These are phyloP conservation scores for Amborella trichopoda DNA, from an alignment of 164 flowering plant genomes.

Conservation along the genomic window DNA sequence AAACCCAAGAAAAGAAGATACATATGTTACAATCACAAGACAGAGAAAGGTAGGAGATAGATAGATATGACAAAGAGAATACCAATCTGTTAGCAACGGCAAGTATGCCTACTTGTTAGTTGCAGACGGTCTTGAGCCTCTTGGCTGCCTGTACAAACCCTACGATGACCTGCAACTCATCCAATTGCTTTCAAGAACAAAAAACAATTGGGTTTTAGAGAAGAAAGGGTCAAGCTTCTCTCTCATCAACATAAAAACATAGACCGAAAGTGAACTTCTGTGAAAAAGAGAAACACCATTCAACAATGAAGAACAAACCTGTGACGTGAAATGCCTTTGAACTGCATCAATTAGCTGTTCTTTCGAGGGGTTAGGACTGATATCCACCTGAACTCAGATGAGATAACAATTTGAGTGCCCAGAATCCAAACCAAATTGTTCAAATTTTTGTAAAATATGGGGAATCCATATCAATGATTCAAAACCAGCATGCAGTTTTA, in stretches of 20 bases:
- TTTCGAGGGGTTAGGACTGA: slow-evolving; percentile 73
- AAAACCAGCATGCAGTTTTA: too few species aligned
- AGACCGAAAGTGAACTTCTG: neutral
- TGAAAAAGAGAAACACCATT: neutral
- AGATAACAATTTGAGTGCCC: too few species aligned
- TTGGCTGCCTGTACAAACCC: slow-evolving; percentile 83
- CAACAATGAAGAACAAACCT: slow-evolving; percentile 43
- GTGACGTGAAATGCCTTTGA: slow-evolving; percentile 88
- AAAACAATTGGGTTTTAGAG: slow-evolving; percentile 11
- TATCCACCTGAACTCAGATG: slow-evolving; percentile 38
- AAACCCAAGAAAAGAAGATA: too few species aligned
- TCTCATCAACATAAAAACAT: neutral
- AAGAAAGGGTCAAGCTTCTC: neutral
- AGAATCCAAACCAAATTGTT: too few species aligned
- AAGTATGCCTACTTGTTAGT: too few species aligned
- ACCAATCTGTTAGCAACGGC: too few species aligned
- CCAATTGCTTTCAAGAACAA: slow-evolving; percentile 63
- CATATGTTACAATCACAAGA: too few species aligned
- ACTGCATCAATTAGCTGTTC: slow-evolving; percentile 82
- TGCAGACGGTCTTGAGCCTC: slow-evolving; percentile 73
- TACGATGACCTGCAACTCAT: slow-evolving; percentile 88
- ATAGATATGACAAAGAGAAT: too few species aligned
- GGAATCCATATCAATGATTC: too few species aligned
- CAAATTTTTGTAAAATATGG: too few species aligned
- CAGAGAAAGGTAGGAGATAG: too few species aligned